Base-by-base conservation (phyloP, 1,284 basidiomycete species). In the Leucoagaricus sp. region DNA sequence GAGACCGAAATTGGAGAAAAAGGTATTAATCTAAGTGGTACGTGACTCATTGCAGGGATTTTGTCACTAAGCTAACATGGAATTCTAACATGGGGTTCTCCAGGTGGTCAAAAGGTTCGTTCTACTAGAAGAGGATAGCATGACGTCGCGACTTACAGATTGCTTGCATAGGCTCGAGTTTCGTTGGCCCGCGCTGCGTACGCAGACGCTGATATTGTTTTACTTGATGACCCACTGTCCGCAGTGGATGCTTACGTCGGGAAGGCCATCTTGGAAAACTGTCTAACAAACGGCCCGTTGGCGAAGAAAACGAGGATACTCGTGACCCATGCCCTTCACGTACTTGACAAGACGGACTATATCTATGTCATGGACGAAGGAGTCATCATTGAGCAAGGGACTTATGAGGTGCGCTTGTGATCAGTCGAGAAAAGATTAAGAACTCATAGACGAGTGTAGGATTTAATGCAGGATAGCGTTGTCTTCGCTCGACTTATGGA, bases 1-100 rank as follows among this genome's bases (percentile, higher is more conserved):
- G 66, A 77, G 51, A 93, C 91, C 0, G 89, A 94, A 69, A 91
- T 96, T 28, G 93, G 93, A 25, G 93, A 94, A 71, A 85, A 89
- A 62, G 93, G 93, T 4, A 84, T 90, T 53, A 91, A 83, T 65
- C 68, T 87, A 52, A 85, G 81, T 58, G 81, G 83, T 75, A 60
- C 31, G 54, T 60, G 31, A 10, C 21, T 38, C 13, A 15, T 33
- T 49, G 26, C 17, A 13, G 9, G 21, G 25, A 33, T 29, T 40
- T 23, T 25, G n/a, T 40, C 29, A 41, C 26, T 9, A 19, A 23
- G n/a, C 21, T 40, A 25, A 40, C 33, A n/a, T n/a, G n/a, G n/a
- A n/a, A n/a, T n/a, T n/a, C n/a, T 9, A 4, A 38, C 31, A 13
- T 38, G 29, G 3, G 1, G 41, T 44, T 42, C 26, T 42, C 8